Percentiles rank a stretch among this genome's conserved stretches.
phyloP scores from a whole-genome alignment of 352 stramenopile genomes.

The Phytophthora europaea region DNA sequence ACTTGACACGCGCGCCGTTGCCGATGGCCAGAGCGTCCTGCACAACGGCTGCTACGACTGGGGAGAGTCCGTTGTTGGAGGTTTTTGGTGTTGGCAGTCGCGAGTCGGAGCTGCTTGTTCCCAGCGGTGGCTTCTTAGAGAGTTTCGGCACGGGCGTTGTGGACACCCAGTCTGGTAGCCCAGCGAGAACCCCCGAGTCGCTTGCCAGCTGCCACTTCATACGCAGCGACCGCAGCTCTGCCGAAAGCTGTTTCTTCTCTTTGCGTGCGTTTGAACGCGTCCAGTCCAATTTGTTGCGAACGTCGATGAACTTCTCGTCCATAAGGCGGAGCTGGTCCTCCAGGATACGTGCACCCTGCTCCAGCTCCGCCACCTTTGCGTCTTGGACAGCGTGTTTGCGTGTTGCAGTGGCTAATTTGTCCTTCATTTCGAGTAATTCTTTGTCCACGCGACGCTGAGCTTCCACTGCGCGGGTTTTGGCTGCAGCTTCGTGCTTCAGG shows the following conservation, averaged over 20 bases:
- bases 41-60: constrained; percentile 32
- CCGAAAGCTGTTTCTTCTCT: constrained; percentile 79
- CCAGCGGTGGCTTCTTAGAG: constrained; percentile 56
- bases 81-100: constrained; percentile 39
- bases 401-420: constrained; percentile 62
- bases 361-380: constrained; percentile 89
- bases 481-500: constrained; percentile 95
- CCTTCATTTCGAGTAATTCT: constrained; percentile 76
- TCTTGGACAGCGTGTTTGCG: constrained; percentile 92
- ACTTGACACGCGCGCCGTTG: constrained; percentile 49
- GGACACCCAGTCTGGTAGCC: constrained; percentile 61
- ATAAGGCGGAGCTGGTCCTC: constrained; percentile 97
- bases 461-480: constrained; percentile 92
- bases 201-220: constrained; percentile 85
- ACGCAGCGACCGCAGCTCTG: constrained; percentile 67
- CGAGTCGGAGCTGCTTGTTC: constrained; percentile 63
- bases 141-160: constrained; percentile 25
- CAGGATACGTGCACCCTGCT: constrained; percentile 94
- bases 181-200: constrained; percentile 54
- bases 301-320: constrained; percentile 98
- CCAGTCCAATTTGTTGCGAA: constrained; percentile 97
- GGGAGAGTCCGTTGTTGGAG: constrained; percentile 41
- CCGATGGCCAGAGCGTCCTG: constrained; percentile 43
- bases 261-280: constrained; percentile 89
- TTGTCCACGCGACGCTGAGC: constrained; percentile 82